Evolutionary conservation across 768 basidiomycete genomes (phyloP), one percentile per base, ranked within the genome.

Genomic region (Wakefieldia striispora): DNA sequence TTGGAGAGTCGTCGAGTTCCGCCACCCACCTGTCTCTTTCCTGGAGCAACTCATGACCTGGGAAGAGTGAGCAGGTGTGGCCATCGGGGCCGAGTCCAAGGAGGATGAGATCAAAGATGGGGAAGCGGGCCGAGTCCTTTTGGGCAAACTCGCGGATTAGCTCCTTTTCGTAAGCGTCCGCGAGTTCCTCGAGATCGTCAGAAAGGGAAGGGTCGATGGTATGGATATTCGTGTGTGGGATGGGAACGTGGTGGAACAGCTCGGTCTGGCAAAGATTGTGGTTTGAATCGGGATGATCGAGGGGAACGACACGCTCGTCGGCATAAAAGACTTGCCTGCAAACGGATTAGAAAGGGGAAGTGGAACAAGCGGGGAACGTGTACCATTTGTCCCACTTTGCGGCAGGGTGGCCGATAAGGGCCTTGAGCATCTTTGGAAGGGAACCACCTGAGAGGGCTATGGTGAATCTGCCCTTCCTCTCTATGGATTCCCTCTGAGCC

Each of bases 31-130:
- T 81, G 67, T 92, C 91, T 43, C 77, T 80, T 71, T 97, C 95
- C n/a, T 71, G 53, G 42, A 99, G 79, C 34, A 97, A 79, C 33
- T 69, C 71, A 64, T 98, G 95, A n/a, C 79, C 88, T 9, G 97
- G 97, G 82, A 99, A 99, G 58, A 99, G 84, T 7, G 91, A 94
- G 53, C 88, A 93, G 36, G 95, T 98, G 75, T 99, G 97, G n/a
- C 95, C 95, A 66, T 97, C 97, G 6, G 90, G 91, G 26, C 97
- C 97, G 80, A 95, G 85, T 42, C 97, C 97, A 44, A 99, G 86
- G 38, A 99, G 82, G 72, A 98, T 88, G 65, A 99, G 83, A 67
- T 99, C 97, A 69, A 99, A 98, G 44, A 97, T 77, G 54, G 97
- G 97, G 79, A 97, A 98, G 52, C 95, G 86, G 16, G 95, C 95